phyloP scores from a whole-genome alignment of 2,329 filamentous ascomycete genomes.

The Penicillium sp. region DNA sequence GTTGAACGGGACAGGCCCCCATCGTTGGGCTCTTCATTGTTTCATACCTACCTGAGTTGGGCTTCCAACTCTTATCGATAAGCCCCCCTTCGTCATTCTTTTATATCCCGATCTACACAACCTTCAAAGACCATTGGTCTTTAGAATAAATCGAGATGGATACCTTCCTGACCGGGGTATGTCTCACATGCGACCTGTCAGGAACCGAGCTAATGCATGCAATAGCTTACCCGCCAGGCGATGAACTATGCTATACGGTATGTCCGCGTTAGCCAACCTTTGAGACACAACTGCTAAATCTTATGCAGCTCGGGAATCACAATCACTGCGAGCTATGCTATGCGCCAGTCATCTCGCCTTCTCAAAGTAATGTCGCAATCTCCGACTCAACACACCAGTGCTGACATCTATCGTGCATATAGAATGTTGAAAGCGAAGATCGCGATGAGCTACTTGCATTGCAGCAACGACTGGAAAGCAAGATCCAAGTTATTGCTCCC shows the following conservation, averaged over 20 bases:
- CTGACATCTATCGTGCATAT: constrained; percentile 5
- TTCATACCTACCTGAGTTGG: neutral
- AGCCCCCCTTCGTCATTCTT: constrained; percentile 4
- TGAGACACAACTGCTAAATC: constrained; percentile 10
- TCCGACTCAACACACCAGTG: neutral
- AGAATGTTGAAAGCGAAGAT: constrained; percentile 70
- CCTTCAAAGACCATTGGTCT: constrained; percentile 4
- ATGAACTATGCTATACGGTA: constrained; percentile 86
- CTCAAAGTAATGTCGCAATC: constrained; percentile 57
- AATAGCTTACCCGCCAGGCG: constrained; percentile 70
- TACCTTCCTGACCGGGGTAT: constrained; percentile 61
- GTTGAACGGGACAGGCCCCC: neutral
- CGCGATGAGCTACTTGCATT: constrained; percentile 71
- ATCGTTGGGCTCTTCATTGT: constrained; percentile 3
- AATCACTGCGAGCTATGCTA: constrained; percentile 81
- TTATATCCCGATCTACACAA: constrained; percentile 5
- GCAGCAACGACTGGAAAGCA: constrained; percentile 75
- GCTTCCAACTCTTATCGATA: constrained; percentile 13
- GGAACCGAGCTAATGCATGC: constrained; percentile 22
- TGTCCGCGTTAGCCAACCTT: neutral
- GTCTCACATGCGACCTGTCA: constrained; percentile 4
- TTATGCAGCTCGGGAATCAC: constrained; percentile 69
- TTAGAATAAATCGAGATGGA: constrained; percentile 63
- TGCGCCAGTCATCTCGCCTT: constrained; percentile 76
- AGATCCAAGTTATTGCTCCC: constrained; percentile 87